Base-by-base conservation (phyloP, 2,329 filamentous ascomycete species). In the Fusarium siculi region DNA sequence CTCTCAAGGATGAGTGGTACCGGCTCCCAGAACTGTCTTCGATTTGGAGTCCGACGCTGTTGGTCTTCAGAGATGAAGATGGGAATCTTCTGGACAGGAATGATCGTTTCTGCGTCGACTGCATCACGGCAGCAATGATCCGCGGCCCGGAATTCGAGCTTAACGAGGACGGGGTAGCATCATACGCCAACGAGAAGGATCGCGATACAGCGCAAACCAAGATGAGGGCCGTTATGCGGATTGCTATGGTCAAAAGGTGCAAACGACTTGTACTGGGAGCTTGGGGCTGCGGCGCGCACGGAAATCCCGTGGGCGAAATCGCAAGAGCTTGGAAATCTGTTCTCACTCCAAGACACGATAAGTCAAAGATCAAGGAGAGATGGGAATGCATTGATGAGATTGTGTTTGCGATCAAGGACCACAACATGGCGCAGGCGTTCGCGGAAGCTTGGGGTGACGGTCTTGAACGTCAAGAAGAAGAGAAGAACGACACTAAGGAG, bases 211-310 rank as follows among this genome's bases (percentile, higher is more conserved):
- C 85, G 0, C 74, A 85, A 32, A 79, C 80, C 11, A 91, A 91
- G 80, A 91, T 92, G 85, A 83, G 83, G 32, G 84, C 83, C 10
- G 88, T 91, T 4, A 76, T 92, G 78, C 83, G 89, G 4, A 85
- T 91, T 9, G 82, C 84, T 5, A 78, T 82, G 14, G 76, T 80
- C 3, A 85, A 84, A 64, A 85, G 86, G 0, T 82, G 83, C 8
- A 82, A 80, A 42, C 85, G 81, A 62, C 74, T 92, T 1, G 87
- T 92, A 0, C 81, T 92, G 0, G 90, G 90, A 0, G 89, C 90
- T 0, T 92, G 90, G 89, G 90, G 90, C 0, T 91, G 89, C 67
- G 90, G 90, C 6, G 88, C 88, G 0, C 90, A 91, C 64, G 89
- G 88, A 0, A 92, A 92, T 69, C 90, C 90, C 0, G 85, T 90